phyloP scores from a whole-genome alignment of 2,329 filamentous ascomycete species.

The Epichloe elymi region DNA sequence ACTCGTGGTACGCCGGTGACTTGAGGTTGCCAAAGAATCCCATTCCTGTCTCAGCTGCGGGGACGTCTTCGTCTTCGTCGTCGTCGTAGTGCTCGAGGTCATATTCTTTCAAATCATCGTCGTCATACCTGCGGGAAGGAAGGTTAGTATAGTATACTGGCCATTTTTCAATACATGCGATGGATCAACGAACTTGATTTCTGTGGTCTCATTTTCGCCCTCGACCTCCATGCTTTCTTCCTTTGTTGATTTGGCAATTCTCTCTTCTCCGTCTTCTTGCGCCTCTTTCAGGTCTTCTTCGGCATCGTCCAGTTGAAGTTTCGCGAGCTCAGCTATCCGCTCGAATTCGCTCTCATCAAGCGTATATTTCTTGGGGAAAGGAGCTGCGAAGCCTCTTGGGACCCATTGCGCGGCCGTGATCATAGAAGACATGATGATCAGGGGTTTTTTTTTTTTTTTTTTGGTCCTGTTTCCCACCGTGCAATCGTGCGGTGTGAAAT shows the following conservation, averaged over 20 bases:
- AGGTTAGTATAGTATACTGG: slow-evolving; percentile 8
- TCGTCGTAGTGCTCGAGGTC: slow-evolving; percentile 94
- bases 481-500: background rate
- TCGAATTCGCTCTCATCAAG: slow-evolving; percentile 65
- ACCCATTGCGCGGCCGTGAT: slow-evolving; percentile 68
- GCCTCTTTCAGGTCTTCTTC: slow-evolving; percentile 73
- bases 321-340: slow-evolving; percentile 61
- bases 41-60: slow-evolving; percentile 52
- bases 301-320: slow-evolving; percentile 79
- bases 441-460: background rate
- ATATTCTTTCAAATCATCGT: slow-evolving; percentile 91
- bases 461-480: background rate
- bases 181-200: slow-evolving; percentile 4
- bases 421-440: slow-evolving; percentile 52
- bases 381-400: slow-evolving; percentile 61
- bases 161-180: background rate
- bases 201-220: background rate
- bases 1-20: slow-evolving; percentile 84
- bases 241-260: slow-evolving; percentile 15
- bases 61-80: slow-evolving; percentile 43
- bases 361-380: slow-evolving; percentile 62
- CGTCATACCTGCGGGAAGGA: slow-evolving; percentile 35
- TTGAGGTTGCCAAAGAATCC: slow-evolving; percentile 94
- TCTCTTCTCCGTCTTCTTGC: slow-evolving; percentile 24
- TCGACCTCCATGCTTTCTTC: slow-evolving; percentile 22